phyloP scores from a whole-genome alignment of 2,329 filamentous ascomycete genomes.

The Alternaria triticimaculans region DNA sequence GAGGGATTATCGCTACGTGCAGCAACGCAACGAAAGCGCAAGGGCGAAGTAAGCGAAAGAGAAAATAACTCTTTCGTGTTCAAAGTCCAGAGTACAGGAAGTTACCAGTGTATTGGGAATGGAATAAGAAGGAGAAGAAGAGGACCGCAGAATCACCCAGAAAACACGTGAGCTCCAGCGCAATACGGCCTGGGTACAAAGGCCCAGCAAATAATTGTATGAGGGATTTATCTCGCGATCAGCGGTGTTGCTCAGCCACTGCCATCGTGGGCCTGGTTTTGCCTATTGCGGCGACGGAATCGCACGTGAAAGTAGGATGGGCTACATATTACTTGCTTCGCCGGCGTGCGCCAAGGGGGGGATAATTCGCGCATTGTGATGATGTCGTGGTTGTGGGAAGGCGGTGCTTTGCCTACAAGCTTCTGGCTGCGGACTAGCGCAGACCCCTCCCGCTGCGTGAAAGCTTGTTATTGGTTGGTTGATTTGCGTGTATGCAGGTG shows the following conservation, averaged over 20 bases:
- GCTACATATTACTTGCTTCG: not conserved
- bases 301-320: not conserved
- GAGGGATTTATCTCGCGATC: slow-evolving; percentile 5
- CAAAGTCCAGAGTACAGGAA: not conserved
- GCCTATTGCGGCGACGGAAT: not conserved
- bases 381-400: not conserved
- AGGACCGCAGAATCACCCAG: not conserved
- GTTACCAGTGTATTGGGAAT: not conserved
- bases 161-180: not conserved
- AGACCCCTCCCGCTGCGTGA: not conserved
- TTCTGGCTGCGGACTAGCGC: not conserved
- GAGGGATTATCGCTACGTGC: not conserved
- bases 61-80: not conserved
- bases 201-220: not conserved
- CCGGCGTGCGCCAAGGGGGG: not conserved
- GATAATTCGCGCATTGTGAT: slow-evolving; percentile 2
- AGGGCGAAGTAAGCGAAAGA: not conserved
- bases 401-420: not conserved
- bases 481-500: not conserved
- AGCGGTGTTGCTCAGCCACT: slow-evolving; percentile 4
- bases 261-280: not conserved
- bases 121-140: not conserved
- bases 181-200: not conserved
- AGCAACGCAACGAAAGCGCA: not conserved
- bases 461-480: not conserved